Base-by-base conservation (phyloP, 2,329 filamentous ascomycete species). In the Aspergillus sp. region DNA sequence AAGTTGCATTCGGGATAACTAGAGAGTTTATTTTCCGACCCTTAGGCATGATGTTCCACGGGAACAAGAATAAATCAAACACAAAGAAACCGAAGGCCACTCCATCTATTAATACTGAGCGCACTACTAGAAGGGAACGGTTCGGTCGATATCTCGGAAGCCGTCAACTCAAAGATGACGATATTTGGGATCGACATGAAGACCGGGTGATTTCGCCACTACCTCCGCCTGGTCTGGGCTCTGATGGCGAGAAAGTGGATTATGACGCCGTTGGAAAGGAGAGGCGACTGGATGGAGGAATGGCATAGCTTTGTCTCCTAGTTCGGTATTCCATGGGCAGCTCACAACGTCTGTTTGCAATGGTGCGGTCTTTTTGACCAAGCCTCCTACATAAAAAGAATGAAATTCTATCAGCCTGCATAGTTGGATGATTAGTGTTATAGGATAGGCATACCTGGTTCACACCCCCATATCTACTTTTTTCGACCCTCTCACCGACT, bases 171-270 rank as follows among this genome's bases (percentile, higher is more conserved):
- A 53, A 65, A 22, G 69, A 71, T 26, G 69, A 73, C 3, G 71
- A 73, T 59, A 71, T 74, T 51, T 74, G 71, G 71, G 63, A 67
- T 24, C 57, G 65, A 31, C 67, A 74, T 54, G 63, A 62, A 31
- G 64, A 68, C 39, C 52, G 58, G 53, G 39, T 60, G 59, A 57
- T 60, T 14, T 49, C 50, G 18, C 53, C 59, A 47, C 49, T 61
- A 14, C 62, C 59, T 14, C 55, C 58, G 26, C 26, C 26, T 26
- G 62, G 59, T 31, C 39, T 63, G 53, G 56, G 57, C 7, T 54
- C 52, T 2, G 63, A 63, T 49, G 54, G 57, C 6, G 56, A 51
- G 32, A 58, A 53, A 22, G 49, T 55, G 24, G 58, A 52, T 6
- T 55, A 56, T 46, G 42, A 52, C 7, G 14, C 58, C 26, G 53